These are phyloP conservation scores for Lasiosphaeris hirsuta DNA, from an alignment of 495 filamentous ascomycete genomes.

Conservation along the genomic window DNA sequence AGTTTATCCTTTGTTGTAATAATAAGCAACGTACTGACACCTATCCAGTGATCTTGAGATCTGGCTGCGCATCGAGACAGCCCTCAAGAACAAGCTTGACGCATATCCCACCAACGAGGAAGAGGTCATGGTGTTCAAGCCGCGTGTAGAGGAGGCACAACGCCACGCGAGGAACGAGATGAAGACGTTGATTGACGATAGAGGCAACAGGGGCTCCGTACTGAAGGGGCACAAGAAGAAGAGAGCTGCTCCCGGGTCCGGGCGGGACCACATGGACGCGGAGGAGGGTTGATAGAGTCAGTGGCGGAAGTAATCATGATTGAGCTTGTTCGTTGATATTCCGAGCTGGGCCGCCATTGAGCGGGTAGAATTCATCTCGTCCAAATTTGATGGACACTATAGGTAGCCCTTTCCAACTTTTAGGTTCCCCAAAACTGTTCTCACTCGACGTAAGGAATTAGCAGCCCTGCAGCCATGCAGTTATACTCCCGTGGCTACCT, in stretches of 20 bases:
- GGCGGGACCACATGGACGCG: conserved; percentile 72
- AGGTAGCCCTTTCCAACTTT: too few relatives aligned
- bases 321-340: too few relatives aligned
- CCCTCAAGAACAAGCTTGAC: conserved; percentile 69
- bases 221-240: conserved; percentile 59
- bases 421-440: too few relatives aligned
- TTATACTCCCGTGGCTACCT: too few relatives aligned
- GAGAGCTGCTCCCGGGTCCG: conserved; percentile 33
- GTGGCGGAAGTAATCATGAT: background rate
- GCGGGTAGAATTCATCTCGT: too few relatives aligned
- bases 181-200: conserved; percentile 77
- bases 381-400: too few relatives aligned
- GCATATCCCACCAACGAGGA: conserved; percentile 55
- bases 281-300: conserved; percentile 60
- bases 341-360: too few relatives aligned
- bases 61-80: conserved; percentile 77
- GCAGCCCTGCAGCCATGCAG: too few relatives aligned
- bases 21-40: background rate
- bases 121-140: conserved; percentile 81
- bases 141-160: conserved; percentile 80
- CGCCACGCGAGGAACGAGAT: conserved; percentile 75
- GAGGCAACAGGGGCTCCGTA: conserved; percentile 60
- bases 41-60: conserved; percentile 66
- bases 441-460: too few relatives aligned
- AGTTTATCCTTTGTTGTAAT: background rate